A percentile compares a stretch with the other conserved stretches of the same genome.
Conservation (phyloP, 805 yeast species). For the Kockiozyma suomiensis region DNA sequence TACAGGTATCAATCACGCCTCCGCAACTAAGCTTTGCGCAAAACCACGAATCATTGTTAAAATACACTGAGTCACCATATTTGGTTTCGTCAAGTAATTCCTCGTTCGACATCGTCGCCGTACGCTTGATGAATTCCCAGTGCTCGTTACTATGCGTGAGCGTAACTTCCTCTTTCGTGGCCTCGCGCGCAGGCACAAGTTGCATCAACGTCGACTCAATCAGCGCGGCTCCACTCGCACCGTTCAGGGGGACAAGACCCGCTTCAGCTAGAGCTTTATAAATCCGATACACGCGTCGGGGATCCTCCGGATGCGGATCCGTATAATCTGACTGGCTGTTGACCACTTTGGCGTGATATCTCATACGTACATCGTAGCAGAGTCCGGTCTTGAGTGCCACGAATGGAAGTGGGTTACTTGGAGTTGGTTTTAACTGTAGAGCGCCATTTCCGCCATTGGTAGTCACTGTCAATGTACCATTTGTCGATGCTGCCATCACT, state of each 20-base stretch:
- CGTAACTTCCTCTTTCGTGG: conserved; percentile 79
- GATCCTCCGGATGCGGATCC: conserved; percentile 99
- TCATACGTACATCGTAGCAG: conserved; percentile 95
- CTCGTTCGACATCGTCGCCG: conserved; percentile 76
- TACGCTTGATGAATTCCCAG: conserved; percentile 69
- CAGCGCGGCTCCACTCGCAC: conserved; percentile 68
- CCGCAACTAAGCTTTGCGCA: conserved; percentile 95
- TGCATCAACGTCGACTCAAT: conserved; percentile 79
- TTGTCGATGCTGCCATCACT: background rate
- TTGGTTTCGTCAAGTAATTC: conserved; percentile 81
- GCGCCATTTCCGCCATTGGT: background rate
- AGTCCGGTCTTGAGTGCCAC: conserved; percentile 71
- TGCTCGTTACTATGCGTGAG: conserved; percentile 85
- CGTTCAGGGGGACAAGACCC: conserved; percentile 81
- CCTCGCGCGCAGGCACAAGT: conserved; percentile 89
- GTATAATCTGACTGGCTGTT: conserved; percentile 90
- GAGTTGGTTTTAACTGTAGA: background rate
- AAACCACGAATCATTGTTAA: conserved; percentile 83
- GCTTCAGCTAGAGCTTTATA: conserved; percentile 93
- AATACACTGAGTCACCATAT: conserved; percentile 90
- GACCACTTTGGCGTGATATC: conserved; percentile 93
- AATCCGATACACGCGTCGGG: conserved; percentile 90
- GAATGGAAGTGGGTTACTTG: conserved; percentile 23
- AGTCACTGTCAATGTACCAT: background rate
- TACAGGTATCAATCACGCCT: conserved; percentile 94